phyloP scores from a whole-genome alignment of 164 flowering plant species.

The Kingdonia uniflora region DNA sequence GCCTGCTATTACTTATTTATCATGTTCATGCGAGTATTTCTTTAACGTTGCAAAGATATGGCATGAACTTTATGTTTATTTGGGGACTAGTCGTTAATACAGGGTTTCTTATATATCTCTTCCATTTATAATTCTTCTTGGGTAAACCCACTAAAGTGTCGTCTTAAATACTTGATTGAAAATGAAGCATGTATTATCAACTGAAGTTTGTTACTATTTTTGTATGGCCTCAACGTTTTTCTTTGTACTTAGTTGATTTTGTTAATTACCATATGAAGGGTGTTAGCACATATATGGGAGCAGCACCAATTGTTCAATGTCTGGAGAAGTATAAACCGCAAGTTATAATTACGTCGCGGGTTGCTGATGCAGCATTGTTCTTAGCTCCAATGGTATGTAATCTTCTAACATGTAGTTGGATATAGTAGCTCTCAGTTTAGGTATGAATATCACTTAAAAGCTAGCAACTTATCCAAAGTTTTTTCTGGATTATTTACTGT shows the following conservation, averaged over 20 bases:
- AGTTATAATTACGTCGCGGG: conserved; percentile 77
- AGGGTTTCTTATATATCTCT: background rate
- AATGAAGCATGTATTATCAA: too few relatives aligned
- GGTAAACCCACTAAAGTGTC: too few relatives aligned
- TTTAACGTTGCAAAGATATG: too few relatives aligned
- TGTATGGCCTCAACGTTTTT: background rate
- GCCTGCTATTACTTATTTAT: too few relatives aligned
- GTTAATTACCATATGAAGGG: conserved; percentile 40
- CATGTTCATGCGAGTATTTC: too few relatives aligned
- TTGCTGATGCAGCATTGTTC: conserved; percentile 94
- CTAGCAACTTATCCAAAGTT: too few relatives aligned
- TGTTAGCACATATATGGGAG: conserved; percentile 83
- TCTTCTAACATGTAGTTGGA: background rate
- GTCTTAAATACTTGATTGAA: too few relatives aligned
- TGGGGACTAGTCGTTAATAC: too few relatives aligned
- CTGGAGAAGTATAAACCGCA: conserved; percentile 70
- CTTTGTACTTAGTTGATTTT: conserved; percentile 2
- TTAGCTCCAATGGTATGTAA: conserved; percentile 84
- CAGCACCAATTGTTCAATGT: conserved; percentile 89
- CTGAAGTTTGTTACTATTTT: background rate
- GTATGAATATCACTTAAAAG: too few relatives aligned
- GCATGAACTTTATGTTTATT: too few relatives aligned
- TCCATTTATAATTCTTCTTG: too few relatives aligned
- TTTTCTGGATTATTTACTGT: too few relatives aligned
- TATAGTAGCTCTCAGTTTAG: background rate